These are phyloP conservation scores for Anaeromyces robustus DNA, from an alignment of 192 early-diverging fungal species.

Conservation along the genomic window DNA sequence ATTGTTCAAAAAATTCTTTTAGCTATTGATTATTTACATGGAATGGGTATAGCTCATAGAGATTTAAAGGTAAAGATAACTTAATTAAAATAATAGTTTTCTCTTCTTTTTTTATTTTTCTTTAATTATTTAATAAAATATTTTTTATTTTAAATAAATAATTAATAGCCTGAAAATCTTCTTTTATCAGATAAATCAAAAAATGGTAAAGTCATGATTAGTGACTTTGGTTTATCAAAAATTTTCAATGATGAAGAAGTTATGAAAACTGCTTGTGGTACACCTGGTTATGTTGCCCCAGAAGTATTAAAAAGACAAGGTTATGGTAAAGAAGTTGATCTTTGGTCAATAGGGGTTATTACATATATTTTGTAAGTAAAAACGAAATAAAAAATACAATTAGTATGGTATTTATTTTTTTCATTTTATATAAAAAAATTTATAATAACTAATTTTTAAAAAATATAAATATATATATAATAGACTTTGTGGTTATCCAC, in stretches of 20 bases:
- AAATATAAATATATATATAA: background rate
- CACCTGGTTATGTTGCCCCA: conserved; percentile 55
- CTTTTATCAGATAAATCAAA: conserved; percentile 45
- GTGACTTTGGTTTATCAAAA: conserved; percentile 60
- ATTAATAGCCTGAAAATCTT: conserved; percentile 30
- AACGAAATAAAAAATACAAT: too few species aligned
- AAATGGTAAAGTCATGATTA: conserved; percentile 61
- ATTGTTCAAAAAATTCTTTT: conserved; percentile 57
- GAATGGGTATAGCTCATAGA: conserved; percentile 68
- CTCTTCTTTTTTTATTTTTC: too few species aligned
- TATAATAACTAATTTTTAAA: too few species aligned
- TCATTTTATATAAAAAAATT: too few species aligned
- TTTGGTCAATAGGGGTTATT: conserved; percentile 89
- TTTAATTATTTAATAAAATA: background rate
- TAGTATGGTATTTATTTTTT: too few species aligned
- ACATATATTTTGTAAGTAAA: conserved; percentile 61
- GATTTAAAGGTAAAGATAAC: conserved; percentile 48
- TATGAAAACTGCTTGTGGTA: conserved; percentile 69
- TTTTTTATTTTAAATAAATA: background rate
- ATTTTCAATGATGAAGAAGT: conserved; percentile 41
- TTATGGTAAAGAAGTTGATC: conserved; percentile 80
- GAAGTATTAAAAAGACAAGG: conserved; percentile 71
- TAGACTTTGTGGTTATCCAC: conserved; percentile 64
- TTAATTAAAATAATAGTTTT: too few species aligned
- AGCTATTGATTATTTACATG: conserved; percentile 73